These are phyloP conservation scores for Aquilaria agallochum DNA, from an alignment of 441 rosid genomes.

Conservation along the genomic window DNA sequence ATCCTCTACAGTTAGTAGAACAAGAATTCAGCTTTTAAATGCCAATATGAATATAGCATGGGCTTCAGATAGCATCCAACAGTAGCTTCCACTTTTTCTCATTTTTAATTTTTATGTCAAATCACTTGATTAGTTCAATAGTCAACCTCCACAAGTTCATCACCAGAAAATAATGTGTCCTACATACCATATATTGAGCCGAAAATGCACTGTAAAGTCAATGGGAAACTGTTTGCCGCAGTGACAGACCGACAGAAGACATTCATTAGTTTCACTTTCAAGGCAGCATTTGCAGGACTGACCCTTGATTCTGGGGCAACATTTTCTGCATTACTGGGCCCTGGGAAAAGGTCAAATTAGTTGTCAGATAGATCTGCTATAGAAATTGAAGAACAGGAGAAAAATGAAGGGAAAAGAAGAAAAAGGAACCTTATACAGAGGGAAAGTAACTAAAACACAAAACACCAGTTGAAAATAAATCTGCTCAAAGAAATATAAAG, in stretches of 20 bases:
- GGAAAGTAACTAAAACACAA: too few species aligned
- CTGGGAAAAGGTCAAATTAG: constrained; percentile 36
- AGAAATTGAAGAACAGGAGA: background rate
- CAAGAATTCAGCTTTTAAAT: too few species aligned
- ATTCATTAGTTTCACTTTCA: constrained; percentile 78
- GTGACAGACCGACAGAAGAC: constrained; percentile 77
- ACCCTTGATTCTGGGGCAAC: constrained; percentile 61
- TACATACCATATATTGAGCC: constrained; percentile 86
- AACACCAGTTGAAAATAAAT: too few species aligned
- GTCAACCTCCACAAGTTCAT: background rate
- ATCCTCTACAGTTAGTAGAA: too few species aligned
- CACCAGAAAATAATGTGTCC: constrained; percentile 3
- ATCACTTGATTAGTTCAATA: background rate
- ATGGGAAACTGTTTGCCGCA: constrained; percentile 93
- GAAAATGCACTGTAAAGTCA: constrained; percentile 93
- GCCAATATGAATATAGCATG: background rate
- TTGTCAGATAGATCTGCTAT: background rate
- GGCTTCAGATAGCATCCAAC: constrained; percentile 2
- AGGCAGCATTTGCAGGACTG: constrained; percentile 63
- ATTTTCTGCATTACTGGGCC: constrained; percentile 57
- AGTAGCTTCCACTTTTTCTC: background rate
- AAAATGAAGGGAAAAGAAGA: too few species aligned
- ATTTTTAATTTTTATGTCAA: background rate
- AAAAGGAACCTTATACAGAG: too few species aligned
- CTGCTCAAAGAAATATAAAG: too few species aligned